Conservation (phyloP, 176 grass and related monocot genomes). For the Ensete glaucum region DNA sequence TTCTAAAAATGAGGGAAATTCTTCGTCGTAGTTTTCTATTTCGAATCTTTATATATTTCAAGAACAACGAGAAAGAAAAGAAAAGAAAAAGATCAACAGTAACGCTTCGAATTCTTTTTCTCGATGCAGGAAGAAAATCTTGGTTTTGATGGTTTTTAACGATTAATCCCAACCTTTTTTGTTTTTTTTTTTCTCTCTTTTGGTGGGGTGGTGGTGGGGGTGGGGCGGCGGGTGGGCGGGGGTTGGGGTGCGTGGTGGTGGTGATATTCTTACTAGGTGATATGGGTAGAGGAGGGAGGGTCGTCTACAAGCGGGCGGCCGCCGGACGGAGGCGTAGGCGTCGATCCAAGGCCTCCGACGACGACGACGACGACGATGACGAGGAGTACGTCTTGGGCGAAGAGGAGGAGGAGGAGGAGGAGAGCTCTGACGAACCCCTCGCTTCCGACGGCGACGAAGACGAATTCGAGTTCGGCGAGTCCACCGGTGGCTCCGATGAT, state of each 20-base stretch:
- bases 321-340: slow-evolving; percentile 17
- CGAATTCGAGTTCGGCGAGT: not conserved
- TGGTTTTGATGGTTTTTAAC: too few species aligned
- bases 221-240: too few species aligned
- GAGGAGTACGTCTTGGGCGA: slow-evolving; percentile 9
- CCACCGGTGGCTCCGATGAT: not conserved
- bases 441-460: not conserved
- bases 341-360: slow-evolving; percentile 19
- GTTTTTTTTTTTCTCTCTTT: not conserved
- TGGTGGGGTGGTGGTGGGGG: too few species aligned
- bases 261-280: not conserved
- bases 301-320: slow-evolving; percentile 18
- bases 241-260: too few species aligned
- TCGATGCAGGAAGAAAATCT: too few species aligned
- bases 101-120: too few species aligned
- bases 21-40: too few species aligned
- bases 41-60: too few species aligned
- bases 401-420: slow-evolving; percentile 16
- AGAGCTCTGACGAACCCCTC: not conserved
- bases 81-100: too few species aligned
- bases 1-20: not conserved
- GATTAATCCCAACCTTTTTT: not conserved
- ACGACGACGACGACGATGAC: slow-evolving; percentile 9
- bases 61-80: too few species aligned
- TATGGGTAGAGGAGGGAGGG: slow-evolving; percentile 47